A percentile compares a stretch with the other conserved stretches of the same genome.
phyloP scores from a whole-genome alignment of 106 monocot species.

The Phalaenopsis equestris region DNA sequence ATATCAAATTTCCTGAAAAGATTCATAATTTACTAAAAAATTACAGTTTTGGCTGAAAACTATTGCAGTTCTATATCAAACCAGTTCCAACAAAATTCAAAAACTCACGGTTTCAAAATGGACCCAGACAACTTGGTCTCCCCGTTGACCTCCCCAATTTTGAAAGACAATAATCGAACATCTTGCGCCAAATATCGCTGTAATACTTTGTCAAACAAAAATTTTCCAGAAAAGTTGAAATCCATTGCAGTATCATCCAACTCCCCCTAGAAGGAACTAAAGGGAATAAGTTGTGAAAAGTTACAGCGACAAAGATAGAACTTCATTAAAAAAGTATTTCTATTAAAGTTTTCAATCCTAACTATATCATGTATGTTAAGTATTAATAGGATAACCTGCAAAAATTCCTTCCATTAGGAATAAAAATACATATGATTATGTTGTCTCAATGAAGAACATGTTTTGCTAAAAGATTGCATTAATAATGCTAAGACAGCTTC shows the following conservation, averaged over 20 bases:
- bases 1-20: conserved; percentile 87
- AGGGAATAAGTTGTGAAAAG: conserved; percentile 5
- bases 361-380: not conserved
- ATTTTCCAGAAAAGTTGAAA: conserved; percentile 83
- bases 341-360: not conserved
- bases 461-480: not conserved
- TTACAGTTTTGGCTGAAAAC: not conserved
- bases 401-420: not conserved
- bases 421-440: not conserved
- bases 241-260: conserved; percentile 90
- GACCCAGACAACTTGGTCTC: conserved; percentile 92
- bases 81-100: not conserved
- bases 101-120: conserved; percentile 79
- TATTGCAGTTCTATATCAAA: not conserved
- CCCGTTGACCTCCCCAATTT: conserved; percentile 91
- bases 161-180: conserved; percentile 54
- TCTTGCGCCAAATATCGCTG: conserved; percentile 57
- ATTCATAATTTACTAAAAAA: not conserved
- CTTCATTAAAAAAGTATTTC: not conserved
- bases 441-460: not conserved
- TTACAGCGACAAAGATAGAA: not conserved
- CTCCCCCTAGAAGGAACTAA: conserved; percentile 54
- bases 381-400: not conserved
- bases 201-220: conserved; percentile 72
- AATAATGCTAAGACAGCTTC: not conserved